phyloP scores from a whole-genome alignment of 2,329 filamentous ascomycete genomes.

The Microdochium nivale region DNA sequence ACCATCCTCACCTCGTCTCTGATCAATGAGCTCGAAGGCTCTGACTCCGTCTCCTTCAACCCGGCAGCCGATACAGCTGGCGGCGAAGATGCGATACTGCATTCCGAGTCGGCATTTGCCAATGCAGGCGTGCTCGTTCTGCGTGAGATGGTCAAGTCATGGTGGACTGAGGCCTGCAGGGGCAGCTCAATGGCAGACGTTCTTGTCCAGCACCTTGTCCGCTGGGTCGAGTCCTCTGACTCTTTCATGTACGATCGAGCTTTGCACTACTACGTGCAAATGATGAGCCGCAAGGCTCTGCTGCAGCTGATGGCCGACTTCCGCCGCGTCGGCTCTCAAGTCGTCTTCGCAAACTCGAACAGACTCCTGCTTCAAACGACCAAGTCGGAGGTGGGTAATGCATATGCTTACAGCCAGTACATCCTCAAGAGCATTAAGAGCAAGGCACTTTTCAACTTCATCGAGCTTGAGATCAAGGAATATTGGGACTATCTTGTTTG shows the following conservation, averaged over 20 bases:
- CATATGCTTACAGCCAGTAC: slow-evolving; percentile 94
- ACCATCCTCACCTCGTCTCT: slow-evolving; percentile 94
- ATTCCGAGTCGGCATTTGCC: slow-evolving; percentile 87
- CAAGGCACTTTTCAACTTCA: slow-evolving; percentile 92
- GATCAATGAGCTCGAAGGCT: slow-evolving; percentile 91
- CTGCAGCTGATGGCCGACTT: slow-evolving; percentile 97
- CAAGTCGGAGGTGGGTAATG: slow-evolving; percentile 93
- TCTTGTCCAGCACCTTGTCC: slow-evolving; percentile 92
- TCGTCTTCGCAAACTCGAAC: slow-evolving; percentile 90
- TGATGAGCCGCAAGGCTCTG: slow-evolving; percentile 96
- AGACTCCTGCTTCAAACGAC: slow-evolving; percentile 88
- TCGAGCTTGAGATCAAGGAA: slow-evolving; percentile 94
- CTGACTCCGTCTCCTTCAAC: slow-evolving; percentile 80
- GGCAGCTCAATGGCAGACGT: slow-evolving; percentile 94
- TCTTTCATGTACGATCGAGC: slow-evolving; percentile 94
- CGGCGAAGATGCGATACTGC: slow-evolving; percentile 61
- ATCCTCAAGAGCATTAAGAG: slow-evolving; percentile 95
- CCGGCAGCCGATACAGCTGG: slow-evolving; percentile 56
- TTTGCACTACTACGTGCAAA: slow-evolving; percentile 93
- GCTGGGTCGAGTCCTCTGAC: slow-evolving; percentile 90
- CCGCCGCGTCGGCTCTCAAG: slow-evolving; percentile 84
- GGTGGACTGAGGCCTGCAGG: slow-evolving; percentile 91
- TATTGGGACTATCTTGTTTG: slow-evolving; percentile 99
- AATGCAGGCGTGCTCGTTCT: slow-evolving; percentile 83
- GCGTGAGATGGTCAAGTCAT: slow-evolving; percentile 95